Conservation (phyloP, 495 filamentous ascomycete species). For the Penicillium crystallinum region DNA sequence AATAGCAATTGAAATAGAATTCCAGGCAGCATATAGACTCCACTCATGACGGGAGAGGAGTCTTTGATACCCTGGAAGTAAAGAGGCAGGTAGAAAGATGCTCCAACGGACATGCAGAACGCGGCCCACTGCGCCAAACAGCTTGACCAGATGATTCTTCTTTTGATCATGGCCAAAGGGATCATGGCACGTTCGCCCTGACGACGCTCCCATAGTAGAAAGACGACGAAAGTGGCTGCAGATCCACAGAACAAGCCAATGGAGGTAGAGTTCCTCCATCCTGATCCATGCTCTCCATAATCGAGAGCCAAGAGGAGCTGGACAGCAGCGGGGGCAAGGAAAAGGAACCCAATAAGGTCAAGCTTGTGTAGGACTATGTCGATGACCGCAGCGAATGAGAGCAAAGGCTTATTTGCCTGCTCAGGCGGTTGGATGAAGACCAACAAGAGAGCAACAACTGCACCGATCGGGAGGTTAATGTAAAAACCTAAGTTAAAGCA, state of each 20-base stretch:
- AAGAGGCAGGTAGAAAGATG: constrained; percentile 32
- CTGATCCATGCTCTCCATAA: constrained; percentile 32
- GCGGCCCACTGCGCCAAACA: constrained; percentile 20
- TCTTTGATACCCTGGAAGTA: constrained; percentile 38
- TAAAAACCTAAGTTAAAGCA: too few relatives aligned
- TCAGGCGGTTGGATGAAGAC: too few relatives aligned
- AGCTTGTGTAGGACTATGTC: constrained; percentile 19
- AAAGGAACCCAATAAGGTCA: constrained; percentile 41
- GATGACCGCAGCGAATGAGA: too few relatives aligned
- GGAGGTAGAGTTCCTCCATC: constrained; percentile 43
- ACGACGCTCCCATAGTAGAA: constrained; percentile 41
- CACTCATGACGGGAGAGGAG: constrained; percentile 28
- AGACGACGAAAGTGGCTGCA: constrained; percentile 36
- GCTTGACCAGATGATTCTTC: constrained; percentile 28
- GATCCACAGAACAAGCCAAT: constrained; percentile 51
- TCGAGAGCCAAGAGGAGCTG: too few relatives aligned
- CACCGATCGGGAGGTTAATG: too few relatives aligned
- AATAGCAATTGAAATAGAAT: constrained; percentile 46
- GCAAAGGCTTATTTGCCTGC: too few relatives aligned
- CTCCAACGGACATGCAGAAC: constrained; percentile 20
- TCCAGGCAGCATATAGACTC: constrained; percentile 34
- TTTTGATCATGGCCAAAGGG: constrained; percentile 30
- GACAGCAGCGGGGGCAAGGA: too few relatives aligned
- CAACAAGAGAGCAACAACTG: too few relatives aligned
- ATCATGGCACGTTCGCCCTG: constrained; percentile 50